phyloP scores from a whole-genome alignment of 2,329 filamentous ascomycete species.

The Leptodontidium sp. region DNA sequence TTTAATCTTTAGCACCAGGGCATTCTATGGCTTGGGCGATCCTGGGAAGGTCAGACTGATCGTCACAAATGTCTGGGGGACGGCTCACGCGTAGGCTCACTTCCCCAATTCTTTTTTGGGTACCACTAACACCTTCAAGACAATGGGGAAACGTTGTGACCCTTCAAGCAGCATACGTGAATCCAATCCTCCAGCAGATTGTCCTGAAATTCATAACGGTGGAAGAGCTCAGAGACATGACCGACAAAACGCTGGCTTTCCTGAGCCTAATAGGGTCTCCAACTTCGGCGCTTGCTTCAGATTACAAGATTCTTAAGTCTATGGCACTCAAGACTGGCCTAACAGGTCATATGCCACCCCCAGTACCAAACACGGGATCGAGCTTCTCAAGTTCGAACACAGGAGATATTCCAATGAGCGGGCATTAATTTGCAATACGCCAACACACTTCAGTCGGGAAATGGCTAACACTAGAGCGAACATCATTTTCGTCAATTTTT shows the following conservation, averaged over 20 bases:
- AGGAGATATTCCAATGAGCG: conserved; percentile 31
- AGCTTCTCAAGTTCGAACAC: conserved; percentile 37
- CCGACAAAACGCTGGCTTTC: conserved; percentile 79
- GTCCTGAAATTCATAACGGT: conserved; percentile 66
- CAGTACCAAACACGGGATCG: conserved; percentile 23
- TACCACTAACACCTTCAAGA: conserved; percentile 55
- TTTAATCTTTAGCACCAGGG: conserved; percentile 83
- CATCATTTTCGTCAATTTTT: conserved; percentile 10
- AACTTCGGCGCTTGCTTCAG: conserved; percentile 76
- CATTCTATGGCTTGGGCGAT: conserved; percentile 70
- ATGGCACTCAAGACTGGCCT: conserved; percentile 37
- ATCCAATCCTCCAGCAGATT: conserved; percentile 64
- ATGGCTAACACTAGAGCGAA: neutral
- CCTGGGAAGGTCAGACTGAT: conserved; percentile 70
- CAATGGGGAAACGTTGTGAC: conserved; percentile 98
- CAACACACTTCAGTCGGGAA: conserved; percentile 8
- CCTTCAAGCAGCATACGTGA: conserved; percentile 81
- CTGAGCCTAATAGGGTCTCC: conserved; percentile 74
- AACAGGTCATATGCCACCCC: conserved; percentile 9
- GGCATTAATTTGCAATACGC: conserved; percentile 20
- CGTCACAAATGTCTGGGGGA: conserved; percentile 96
- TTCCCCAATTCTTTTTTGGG: conserved; percentile 16
- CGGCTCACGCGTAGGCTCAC: conserved; percentile 86
- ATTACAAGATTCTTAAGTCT: conserved; percentile 74
- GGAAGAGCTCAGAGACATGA: conserved; percentile 64